Conservation (phyloP, 805 yeast genomes). For the Yamadazyma kitorensis region DNA sequence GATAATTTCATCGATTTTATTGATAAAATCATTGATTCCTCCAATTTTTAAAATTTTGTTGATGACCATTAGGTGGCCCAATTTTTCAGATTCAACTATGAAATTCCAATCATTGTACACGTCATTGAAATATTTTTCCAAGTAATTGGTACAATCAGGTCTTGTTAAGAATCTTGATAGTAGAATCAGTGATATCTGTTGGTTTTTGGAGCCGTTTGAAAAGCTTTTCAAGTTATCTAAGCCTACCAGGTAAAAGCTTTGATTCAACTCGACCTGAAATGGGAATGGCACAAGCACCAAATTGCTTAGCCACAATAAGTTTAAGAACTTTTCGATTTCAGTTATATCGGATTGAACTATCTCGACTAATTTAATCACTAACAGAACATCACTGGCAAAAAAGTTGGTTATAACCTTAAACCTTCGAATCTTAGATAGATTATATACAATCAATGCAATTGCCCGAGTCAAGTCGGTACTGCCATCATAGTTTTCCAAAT, state of each 20-base stretch:
- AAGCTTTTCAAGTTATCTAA: slow-evolving; percentile 25
- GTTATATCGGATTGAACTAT: slow-evolving; percentile 6
- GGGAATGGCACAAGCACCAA: slow-evolving; percentile 74
- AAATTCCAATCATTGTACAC: slow-evolving; percentile 18
- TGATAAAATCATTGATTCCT: slow-evolving; percentile 1
- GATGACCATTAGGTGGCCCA: slow-evolving; percentile 41
- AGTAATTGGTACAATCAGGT: slow-evolving; percentile 35
- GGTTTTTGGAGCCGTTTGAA: slow-evolving; percentile 53
- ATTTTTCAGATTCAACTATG: slow-evolving; percentile 12
- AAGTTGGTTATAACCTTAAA: slow-evolving; percentile 57
- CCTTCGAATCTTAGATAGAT: slow-evolving; percentile 62
- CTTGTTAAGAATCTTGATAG: slow-evolving; percentile 55
- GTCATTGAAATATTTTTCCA: slow-evolving; percentile 17
- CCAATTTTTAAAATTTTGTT: slow-evolving; percentile 34
- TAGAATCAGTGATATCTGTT: slow-evolving; percentile 50
- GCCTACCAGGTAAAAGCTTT: slow-evolving; percentile 35
- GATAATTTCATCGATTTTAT: slow-evolving; percentile 4
- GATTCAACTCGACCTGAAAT: slow-evolving; percentile 35
- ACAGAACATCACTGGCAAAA: slow-evolving; percentile 57
- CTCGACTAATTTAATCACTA: slow-evolving; percentile 36
- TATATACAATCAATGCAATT: slow-evolving; percentile 48
- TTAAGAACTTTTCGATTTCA: slow-evolving; percentile 29
- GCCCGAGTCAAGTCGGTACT: slow-evolving; percentile 1
- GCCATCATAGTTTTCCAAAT: slow-evolving; percentile 12
- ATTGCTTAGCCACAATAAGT: slow-evolving; percentile 70